Base-by-base conservation (phyloP, 2,329 filamentous ascomycete species). In the Aspergillus sp. region DNA sequence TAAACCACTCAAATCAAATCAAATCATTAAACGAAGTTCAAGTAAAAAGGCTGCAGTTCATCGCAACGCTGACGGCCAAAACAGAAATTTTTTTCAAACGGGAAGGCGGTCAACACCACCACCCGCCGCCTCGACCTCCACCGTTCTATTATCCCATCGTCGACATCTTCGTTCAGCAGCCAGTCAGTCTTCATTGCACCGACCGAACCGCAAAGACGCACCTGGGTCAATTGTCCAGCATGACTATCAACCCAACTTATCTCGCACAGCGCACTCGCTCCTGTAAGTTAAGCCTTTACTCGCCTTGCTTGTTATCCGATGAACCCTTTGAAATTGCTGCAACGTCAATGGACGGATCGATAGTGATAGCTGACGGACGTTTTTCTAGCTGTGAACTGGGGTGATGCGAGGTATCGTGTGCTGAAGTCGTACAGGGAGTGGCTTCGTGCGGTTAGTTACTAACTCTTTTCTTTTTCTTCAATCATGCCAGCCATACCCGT, bases 231-330 rank as follows among this genome's bases (percentile, higher is more conserved):
- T 43, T 41, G 33, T 43, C 49, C 73, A 77, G 64, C 60, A 90
- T 90, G 86, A 82, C 88, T 69, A 89, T 96, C 73, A 86, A 89
- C 72, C 88, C 91, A 57, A 96, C 91, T 52, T 89, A 90, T 73
- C 88, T 96, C 66, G 91, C 86, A 64, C 81, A 85, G 70, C 80
- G 79, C 71, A 86, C 86, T 71, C 80, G 82, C 69, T 81, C 86
- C 66, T 90, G 86, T 90, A 70, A 70, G 84, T 73, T 35, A 19
- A 19, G 19, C 19, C 36, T 35, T 7, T 42, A 48, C 32, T 4
- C 34, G 29, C 46, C 19, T 8, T 36, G 9, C 8, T 32, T 32
- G 30, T 32, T 9, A 6, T n/a, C 29, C 33, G 29, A 47, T 52
- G 49, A 50, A 42, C 51, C 41, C 52, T 57, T 52, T 52, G 47